phyloP scores from a whole-genome alignment of 1,284 basidiomycete genomes.

The Rhodotorula mucilaginosa region DNA sequence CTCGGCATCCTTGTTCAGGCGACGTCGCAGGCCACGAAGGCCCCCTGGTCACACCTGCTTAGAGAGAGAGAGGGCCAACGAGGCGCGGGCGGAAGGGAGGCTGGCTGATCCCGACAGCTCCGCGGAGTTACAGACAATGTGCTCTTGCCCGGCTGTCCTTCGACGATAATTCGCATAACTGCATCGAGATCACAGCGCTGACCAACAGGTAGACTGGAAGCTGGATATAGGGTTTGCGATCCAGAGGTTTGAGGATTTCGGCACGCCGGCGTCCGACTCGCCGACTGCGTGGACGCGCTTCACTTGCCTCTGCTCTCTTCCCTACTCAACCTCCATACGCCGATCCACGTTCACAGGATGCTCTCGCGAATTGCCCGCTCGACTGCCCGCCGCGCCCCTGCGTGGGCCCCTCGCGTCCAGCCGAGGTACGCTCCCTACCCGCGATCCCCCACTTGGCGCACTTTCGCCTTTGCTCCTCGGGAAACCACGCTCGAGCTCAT shows the following conservation, averaged over 20 bases:
- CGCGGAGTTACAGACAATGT: too few relatives aligned
- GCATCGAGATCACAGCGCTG: too few relatives aligned
- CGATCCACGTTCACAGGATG: not conserved
- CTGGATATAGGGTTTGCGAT: too few relatives aligned
- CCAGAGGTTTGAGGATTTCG: not conserved
- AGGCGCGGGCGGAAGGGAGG: too few relatives aligned
- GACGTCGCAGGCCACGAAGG: conserved; percentile 4
- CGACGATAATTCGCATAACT: too few relatives aligned
- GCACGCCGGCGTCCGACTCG: not conserved
- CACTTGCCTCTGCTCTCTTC: not conserved
- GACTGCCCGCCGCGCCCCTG: not conserved
- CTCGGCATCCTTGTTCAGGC: conserved; percentile 50
- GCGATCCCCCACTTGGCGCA: not conserved
- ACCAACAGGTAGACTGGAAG: too few relatives aligned
- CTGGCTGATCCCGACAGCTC: too few relatives aligned
- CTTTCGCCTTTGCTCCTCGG: not conserved
- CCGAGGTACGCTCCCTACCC: not conserved
- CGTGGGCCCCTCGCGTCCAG: not conserved
- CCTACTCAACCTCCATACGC: not conserved
- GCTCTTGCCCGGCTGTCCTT: too few relatives aligned
- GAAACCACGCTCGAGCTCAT: not conserved
- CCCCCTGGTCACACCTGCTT: not conserved
- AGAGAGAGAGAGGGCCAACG: too few relatives aligned
- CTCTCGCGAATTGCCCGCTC: not conserved
- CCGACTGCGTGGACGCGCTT: not conserved